phyloP scores from a whole-genome alignment of 2,329 filamentous ascomycete species.

The Tolypocladium paradoxum region DNA sequence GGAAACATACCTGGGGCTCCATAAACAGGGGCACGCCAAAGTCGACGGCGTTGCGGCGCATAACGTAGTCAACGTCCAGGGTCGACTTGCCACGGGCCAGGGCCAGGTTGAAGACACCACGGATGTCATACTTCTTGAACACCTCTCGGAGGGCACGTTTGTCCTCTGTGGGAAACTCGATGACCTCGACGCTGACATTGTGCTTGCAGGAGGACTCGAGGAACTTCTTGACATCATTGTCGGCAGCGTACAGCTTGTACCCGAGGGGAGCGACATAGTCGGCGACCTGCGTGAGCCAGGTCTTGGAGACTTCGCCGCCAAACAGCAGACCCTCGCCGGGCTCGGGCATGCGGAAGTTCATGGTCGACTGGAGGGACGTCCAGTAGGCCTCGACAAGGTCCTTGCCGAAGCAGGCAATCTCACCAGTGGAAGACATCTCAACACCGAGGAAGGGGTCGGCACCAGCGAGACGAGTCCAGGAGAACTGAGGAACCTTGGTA shows the following conservation, averaged over 20 bases:
- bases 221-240: constrained; percentile 68
- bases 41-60: constrained; percentile 96
- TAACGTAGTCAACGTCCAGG: constrained; percentile 92
- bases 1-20: constrained; percentile 76
- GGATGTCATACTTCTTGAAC: constrained; percentile 94
- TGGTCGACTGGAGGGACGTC: constrained; percentile 88
- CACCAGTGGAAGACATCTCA: constrained; percentile 93
- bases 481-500: constrained; percentile 98
- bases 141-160: constrained; percentile 91
- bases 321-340: constrained; percentile 92
- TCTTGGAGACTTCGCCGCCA: constrained; percentile 67
- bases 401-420: constrained; percentile 98
- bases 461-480: constrained; percentile 93
- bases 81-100: constrained; percentile 72
- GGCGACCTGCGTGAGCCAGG: constrained; percentile 67
- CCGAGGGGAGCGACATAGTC: constrained; percentile 80
- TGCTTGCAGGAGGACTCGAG: constrained; percentile 63
- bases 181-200: constrained; percentile 68
- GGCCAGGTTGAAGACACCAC: constrained; percentile 91
- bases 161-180: constrained; percentile 93
- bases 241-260: constrained; percentile 89
- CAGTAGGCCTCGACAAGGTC: constrained; percentile 95
- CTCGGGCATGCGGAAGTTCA: constrained; percentile 98
- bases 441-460: constrained; percentile 96
- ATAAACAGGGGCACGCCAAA: constrained; percentile 97